Conservation (phyloP, 306 rosid genomes). For the Citrullus colocynthis region DNA sequence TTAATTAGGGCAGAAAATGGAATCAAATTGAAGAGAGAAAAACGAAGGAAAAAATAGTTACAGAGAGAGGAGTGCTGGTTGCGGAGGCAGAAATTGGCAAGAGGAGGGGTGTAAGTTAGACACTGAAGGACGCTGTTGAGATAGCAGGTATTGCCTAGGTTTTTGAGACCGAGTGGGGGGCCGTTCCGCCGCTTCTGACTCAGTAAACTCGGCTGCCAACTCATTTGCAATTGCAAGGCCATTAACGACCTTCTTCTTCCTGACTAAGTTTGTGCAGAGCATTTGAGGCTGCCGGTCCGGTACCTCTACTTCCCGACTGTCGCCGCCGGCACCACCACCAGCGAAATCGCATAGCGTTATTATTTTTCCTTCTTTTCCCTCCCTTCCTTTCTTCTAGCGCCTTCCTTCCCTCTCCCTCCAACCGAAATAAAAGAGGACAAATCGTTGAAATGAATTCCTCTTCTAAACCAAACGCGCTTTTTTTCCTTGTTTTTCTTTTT, state of each 20-base stretch:
- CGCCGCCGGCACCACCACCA: constrained; percentile 44
- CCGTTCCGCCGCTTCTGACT: constrained; percentile 68
- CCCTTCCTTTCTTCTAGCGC: background rate
- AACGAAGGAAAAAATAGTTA: constrained; percentile 1
- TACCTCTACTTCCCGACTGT: constrained; percentile 19
- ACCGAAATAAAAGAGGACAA: background rate
- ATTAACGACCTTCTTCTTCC: constrained; percentile 48
- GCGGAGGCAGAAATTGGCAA: constrained; percentile 96
- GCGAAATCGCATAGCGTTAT: constrained; percentile 56
- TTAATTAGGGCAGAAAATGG: background rate
- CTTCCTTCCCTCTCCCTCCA: background rate
- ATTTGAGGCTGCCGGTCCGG: constrained; percentile 49
- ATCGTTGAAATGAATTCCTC: background rate
- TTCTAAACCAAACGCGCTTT: background rate
- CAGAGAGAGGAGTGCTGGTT: constrained; percentile 71
- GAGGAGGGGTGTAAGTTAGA: constrained; percentile 98
- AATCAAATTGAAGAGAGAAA: background rate
- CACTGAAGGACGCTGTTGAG: constrained; percentile 99
- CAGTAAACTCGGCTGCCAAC: constrained; percentile 89
- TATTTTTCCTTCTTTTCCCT: background rate
- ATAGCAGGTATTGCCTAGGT: constrained; percentile 97
- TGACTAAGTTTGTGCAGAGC: constrained; percentile 27
- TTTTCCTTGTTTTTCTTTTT: background rate
- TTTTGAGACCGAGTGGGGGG: constrained; percentile 74
- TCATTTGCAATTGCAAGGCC: constrained; percentile 91